A percentile compares a stretch with the other conserved stretches of the same genome.
Evolutionary conservation across 169 alveolate genomes (phyloP).

Genomic region (Cryptosporidium sp.): DNA sequence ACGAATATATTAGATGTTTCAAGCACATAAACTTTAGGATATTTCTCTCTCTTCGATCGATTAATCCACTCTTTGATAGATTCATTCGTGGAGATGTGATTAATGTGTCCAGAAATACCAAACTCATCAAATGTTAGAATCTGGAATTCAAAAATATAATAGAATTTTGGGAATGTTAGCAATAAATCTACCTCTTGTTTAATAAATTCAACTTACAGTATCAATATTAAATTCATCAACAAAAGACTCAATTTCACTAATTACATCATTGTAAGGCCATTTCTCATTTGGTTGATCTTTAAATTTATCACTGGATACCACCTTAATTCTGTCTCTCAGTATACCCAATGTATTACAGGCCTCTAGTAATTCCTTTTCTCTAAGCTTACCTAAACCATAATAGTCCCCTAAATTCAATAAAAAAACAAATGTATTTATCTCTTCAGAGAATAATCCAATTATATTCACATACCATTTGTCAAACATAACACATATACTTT

Average conservation of each 20-base stretch:
- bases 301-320: constrained; percentile 17
- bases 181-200: neutral
- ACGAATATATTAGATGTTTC: constrained; percentile 22
- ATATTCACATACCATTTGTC: constrained; percentile 41
- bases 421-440: neutral
- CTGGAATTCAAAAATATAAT: neutral
- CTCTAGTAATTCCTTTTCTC: constrained; percentile 43
- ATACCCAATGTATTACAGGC: constrained; percentile 48
- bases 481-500: constrained; percentile 21
- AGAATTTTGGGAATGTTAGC: neutral
- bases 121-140: constrained; percentile 56
- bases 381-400: constrained; percentile 34
- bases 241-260: constrained; percentile 44
- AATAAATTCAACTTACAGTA: constrained; percentile 34
- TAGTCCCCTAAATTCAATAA: constrained; percentile 27
- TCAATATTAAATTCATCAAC: constrained; percentile 17
- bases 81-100: constrained; percentile 54
- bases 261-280: constrained; percentile 27
- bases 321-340: neutral
- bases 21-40: constrained; percentile 25
- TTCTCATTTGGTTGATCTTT: constrained; percentile 47
- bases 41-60: constrained; percentile 1
- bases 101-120: constrained; percentile 57
- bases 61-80: constrained; percentile 27
- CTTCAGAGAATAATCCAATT: neutral